Conservation (phyloP, 495 filamentous ascomycete species). For the Massariosphaeria phaeospora region DNA sequence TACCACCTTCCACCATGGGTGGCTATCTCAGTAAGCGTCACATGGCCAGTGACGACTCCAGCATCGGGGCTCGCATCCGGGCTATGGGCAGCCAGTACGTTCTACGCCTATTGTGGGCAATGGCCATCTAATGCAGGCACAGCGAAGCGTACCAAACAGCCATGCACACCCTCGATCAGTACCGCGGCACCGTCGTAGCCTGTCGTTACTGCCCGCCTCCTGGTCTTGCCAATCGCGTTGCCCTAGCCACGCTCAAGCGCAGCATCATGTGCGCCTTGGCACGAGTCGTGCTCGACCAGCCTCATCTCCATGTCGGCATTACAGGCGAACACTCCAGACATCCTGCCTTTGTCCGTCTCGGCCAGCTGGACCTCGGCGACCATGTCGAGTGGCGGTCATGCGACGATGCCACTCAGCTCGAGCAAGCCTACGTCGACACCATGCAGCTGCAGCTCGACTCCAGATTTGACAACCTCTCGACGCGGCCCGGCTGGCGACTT, state of each 20-base stretch:
- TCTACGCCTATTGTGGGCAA: background rate
- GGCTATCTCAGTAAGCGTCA: background rate
- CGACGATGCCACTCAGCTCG: background rate
- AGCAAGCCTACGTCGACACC: constrained; percentile 1
- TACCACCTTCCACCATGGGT: background rate
- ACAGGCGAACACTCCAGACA: constrained; percentile 9
- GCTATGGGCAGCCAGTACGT: constrained; percentile 21
- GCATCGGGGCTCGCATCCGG: constrained; percentile 5
- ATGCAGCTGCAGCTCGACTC: constrained; percentile 15
- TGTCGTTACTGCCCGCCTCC: constrained; percentile 15
- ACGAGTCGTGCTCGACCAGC: constrained; percentile 10
- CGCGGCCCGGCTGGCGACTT: constrained; percentile 15
- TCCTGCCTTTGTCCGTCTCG: constrained; percentile 15
- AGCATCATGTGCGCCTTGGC: constrained; percentile 2
- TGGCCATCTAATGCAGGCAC: constrained; percentile 4
- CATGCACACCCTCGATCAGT: constrained; percentile 22
- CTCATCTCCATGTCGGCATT: constrained; percentile 18
- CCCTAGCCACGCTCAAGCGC: constrained; percentile 3
- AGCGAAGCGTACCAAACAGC: constrained; percentile 24
- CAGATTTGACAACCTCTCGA: constrained; percentile 12
- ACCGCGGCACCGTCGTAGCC: constrained; percentile 21
- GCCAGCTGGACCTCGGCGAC: constrained; percentile 9
- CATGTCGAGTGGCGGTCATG: constrained; percentile 11
- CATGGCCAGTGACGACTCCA: background rate
- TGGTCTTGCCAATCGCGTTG: constrained; percentile 4